Evolutionary conservation across 495 filamentous ascomycete genomes (phyloP).

Genomic region (Trichoderma asperelloides): DNA sequence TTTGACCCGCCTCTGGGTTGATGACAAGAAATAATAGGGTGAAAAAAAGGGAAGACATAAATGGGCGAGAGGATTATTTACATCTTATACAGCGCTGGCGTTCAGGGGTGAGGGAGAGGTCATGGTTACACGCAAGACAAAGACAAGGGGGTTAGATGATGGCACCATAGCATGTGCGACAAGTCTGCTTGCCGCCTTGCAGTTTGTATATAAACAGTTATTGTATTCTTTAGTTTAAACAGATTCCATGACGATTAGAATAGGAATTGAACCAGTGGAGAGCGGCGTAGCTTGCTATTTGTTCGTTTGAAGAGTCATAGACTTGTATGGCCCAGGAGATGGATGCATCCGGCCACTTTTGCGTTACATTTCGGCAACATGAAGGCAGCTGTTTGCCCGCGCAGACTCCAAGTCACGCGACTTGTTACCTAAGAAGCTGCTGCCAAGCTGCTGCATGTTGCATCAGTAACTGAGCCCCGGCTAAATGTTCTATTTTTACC

Average conservation of each 20-base stretch:
- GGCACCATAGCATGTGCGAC: neutral
- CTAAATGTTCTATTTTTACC: neutral
- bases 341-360: neutral
- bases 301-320: neutral
- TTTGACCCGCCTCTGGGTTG: too few species aligned
- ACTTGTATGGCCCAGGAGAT: neutral
- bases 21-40: neutral
- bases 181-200: neutral
- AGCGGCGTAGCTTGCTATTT: neutral
- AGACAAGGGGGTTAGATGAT: neutral
- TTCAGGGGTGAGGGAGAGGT: neutral
- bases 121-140: neutral
- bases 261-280: neutral
- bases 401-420: neutral
- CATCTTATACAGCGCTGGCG: slow-evolving; percentile 12
- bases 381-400: neutral
- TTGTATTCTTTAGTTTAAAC: neutral
- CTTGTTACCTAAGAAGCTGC: neutral
- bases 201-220: neutral
- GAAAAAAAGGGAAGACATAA: neutral
- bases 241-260: neutral
- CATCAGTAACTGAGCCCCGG: neutral
- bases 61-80: neutral
- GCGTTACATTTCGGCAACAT: neutral
- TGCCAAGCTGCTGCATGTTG: neutral